A percentile compares a stretch with the other conserved stretches of the same genome.
Evolutionary conservation across 805 yeast genomes (phyloP).

Genomic region (Saccharomycopsis microspora): DNA sequence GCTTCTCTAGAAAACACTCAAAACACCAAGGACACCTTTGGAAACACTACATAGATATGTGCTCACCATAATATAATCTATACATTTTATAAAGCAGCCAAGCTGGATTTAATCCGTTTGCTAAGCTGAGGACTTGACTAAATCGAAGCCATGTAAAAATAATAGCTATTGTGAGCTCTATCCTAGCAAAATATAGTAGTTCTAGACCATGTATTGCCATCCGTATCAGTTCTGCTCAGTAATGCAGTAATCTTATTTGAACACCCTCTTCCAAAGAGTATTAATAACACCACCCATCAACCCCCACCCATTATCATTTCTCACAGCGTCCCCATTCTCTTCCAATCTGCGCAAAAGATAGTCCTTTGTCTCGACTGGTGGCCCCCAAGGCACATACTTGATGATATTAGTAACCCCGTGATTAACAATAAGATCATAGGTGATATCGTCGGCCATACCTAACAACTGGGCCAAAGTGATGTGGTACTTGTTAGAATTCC

Average conservation of each 20-base stretch:
- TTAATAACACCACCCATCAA: slow-evolving; percentile 43
- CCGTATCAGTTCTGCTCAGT: neutral
- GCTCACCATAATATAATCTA: too few relatives aligned
- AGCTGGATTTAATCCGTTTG: too few relatives aligned
- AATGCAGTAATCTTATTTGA: slow-evolving; percentile 1
- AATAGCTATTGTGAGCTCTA: too few relatives aligned
- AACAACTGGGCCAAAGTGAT: slow-evolving; percentile 82
- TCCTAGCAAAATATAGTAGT: neutral
- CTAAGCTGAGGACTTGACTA: too few relatives aligned
- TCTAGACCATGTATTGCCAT: neutral
- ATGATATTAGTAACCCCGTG: slow-evolving; percentile 65
- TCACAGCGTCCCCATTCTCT: slow-evolving; percentile 92
- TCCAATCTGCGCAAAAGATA: slow-evolving; percentile 81
- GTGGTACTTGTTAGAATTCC: slow-evolving; percentile 33
- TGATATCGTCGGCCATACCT: slow-evolving; percentile 92
- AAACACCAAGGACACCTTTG: too few relatives aligned
- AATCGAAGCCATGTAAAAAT: too few relatives aligned
- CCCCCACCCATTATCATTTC: slow-evolving; percentile 73
- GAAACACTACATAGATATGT: too few relatives aligned
- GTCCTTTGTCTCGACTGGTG: slow-evolving; percentile 86
- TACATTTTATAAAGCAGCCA: too few relatives aligned
- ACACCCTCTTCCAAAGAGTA: slow-evolving; percentile 25
- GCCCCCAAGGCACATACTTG: slow-evolving; percentile 98
- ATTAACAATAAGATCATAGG: slow-evolving; percentile 57
- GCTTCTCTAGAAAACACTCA: too few relatives aligned